phyloP scores from a whole-genome alignment of 108 stramenopile genomes.

The Cylindrotheca fusiformis region DNA sequence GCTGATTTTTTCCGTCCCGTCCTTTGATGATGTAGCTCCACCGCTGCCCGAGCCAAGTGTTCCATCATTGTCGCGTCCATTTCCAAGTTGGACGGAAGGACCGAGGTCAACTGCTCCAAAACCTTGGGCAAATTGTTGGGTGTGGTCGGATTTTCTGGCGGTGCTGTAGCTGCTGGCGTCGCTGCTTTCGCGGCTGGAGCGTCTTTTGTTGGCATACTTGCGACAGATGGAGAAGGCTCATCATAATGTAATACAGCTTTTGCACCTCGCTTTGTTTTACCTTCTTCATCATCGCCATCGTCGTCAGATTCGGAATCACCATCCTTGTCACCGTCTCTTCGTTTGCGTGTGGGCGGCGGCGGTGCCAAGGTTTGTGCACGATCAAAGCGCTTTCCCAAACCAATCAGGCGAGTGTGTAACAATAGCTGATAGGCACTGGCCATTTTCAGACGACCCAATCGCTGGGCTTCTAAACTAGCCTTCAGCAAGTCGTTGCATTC shows the following conservation, averaged over 20 bases:
- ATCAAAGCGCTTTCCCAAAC: conserved; percentile 82
- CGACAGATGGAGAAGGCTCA: not conserved
- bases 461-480: conserved; percentile 72
- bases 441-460: conserved; percentile 72
- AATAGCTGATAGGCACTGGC: conserved; percentile 65
- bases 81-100: conserved; percentile 49
- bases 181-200: not conserved
- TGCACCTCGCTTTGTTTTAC: not conserved
- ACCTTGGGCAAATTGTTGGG: conserved; percentile 21
- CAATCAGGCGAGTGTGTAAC: conserved; percentile 76
- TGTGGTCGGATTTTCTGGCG: conserved; percentile 1
- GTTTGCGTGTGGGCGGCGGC: not conserved
- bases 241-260: not conserved
- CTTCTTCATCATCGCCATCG: conserved; percentile 13
- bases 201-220: not conserved
- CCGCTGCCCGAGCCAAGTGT: conserved; percentile 75
- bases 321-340: conserved; percentile 1
- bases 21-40: conserved; percentile 79
- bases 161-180: not conserved
- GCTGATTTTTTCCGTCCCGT: conserved; percentile 69
- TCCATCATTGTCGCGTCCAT: conserved; percentile 75
- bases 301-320: conserved; percentile 10
- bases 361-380: conserved; percentile 17
- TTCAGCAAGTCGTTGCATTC: conserved; percentile 73
- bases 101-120: conserved; percentile 21